These are phyloP conservation scores for Colletotrichum sp. DNA, from an alignment of 2,329 filamentous ascomycete species.

Conservation along the genomic window DNA sequence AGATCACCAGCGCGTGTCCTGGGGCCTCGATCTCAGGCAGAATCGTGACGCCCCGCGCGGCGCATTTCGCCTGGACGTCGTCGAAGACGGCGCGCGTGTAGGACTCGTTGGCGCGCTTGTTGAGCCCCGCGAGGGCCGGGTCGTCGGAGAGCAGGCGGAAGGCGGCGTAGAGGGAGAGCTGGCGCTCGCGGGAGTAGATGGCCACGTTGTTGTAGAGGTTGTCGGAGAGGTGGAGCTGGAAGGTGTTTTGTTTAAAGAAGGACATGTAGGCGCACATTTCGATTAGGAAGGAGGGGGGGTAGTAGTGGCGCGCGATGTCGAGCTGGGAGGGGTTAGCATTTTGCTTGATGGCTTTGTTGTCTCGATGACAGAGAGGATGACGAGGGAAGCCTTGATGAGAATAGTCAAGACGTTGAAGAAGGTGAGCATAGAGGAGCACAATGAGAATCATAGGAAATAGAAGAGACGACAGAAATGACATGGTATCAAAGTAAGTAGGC, in stretches of 20 bases:
- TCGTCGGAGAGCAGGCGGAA: constrained; percentile 60
- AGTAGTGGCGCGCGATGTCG: constrained; percentile 61
- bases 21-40: constrained; percentile 66
- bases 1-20: constrained; percentile 60
- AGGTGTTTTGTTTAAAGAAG: constrained; percentile 65
- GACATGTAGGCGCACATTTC: constrained; percentile 66
- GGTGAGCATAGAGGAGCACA: too few relatives aligned
- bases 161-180: constrained; percentile 55
- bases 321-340: constrained; percentile 28
- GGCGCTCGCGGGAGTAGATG: constrained; percentile 51
- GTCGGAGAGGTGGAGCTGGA: constrained; percentile 64
- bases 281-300: constrained; percentile 56
- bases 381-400: too few relatives aligned
- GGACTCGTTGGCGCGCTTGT: constrained; percentile 58
- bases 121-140: constrained; percentile 51
- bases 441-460: too few relatives aligned
- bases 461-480: too few relatives aligned
- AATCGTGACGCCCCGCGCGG: constrained; percentile 59
- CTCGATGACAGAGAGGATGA: too few relatives aligned
- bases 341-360: too few relatives aligned
- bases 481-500: too few relatives aligned
- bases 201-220: constrained; percentile 57
- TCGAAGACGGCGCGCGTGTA: constrained; percentile 57
- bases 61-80: constrained; percentile 56
- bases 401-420: too few relatives aligned